Base-by-base conservation (phyloP, 2,329 filamentous ascomycete species). In the Fusarium nurragi region DNA sequence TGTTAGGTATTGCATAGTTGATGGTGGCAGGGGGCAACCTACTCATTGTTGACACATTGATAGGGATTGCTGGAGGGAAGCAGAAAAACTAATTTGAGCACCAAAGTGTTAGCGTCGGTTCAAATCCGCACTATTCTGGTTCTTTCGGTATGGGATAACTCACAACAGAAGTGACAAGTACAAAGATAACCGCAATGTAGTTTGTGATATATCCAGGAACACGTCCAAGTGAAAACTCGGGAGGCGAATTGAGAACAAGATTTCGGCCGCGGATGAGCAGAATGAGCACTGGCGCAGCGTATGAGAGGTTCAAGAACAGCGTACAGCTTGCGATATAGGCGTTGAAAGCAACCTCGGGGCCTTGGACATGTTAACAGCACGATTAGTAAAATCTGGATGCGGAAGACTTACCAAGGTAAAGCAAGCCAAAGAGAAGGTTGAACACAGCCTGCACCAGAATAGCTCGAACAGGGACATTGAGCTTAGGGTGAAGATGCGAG, bases 301-400 rank as follows among this genome's bases (percentile, higher is more conserved):
- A 83, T 2, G 80, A 81, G 1, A 83, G 70, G 54, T 81, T 81
- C 3, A 82, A 74, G 40, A 82, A 77, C 13, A 82, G 77, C 14
- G 80, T 82, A 63, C 77, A 79, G 21, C 76, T 79, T 5, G 80
- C 77, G 1, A 80, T 75, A 56, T 82, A 81, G 8, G 81, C 80
- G 48, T 77, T 79, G 45, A 83, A 83, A 1, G 81, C 80, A 12
- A 81, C 80, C 14, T 75, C 76, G 1, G 79, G 80, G 1, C 80
- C 65, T 68, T 19, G 4, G 1, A 5, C 1, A 6, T 28, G 11
- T 67, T 21, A 62, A 36, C 8, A 36, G 5, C 3, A 22, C 6
- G 9, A 14, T 5, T 14, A 4, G 14, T 1, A 5, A 13, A 3
- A 2, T 0, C 2, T 12, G 16, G 3, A 10, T 4, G 1, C 14